Base-by-base conservation (phyloP, 1,139 yeast species). In the Taphrina communis region DNA sequence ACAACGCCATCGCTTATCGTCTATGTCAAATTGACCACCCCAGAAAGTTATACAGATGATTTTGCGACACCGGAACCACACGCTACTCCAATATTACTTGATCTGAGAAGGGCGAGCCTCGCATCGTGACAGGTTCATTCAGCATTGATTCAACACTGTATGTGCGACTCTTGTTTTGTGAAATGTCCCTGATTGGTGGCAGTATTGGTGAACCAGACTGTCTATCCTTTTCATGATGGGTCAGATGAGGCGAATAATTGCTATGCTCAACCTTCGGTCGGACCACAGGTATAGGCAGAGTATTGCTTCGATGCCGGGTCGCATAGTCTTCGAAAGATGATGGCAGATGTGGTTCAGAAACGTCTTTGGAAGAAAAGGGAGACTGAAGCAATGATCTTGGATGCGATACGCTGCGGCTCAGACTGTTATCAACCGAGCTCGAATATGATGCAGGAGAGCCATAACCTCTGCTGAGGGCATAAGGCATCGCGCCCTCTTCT, bases 351-450 rank as follows among this genome's bases (percentile, higher is more conserved):
- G 48, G 36, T 8, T 21, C 50, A 17, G 21, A 53, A n/a, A 9
- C 46, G 46, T 36, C 41, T 19, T 31, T 39, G 36, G 60, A 56
- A 9, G 60, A 38, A 41, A 63, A 63, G 38, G 67, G 67, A 42
- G 67, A 63, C 48, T 63, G 67, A 14, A 63, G 61, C 48, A 63
- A n/a, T 12, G 65, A 48, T 36, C 65, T 35, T 7, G 65, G 65
- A 35, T 36, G 56, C 36, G 65, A 60, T 48, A 60, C 2, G 17
- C 41, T 39, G 17, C 56, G 42, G 39, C 31, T 41, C 4, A 38
- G 55, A 25, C 36, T 17, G 17, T 3, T 19, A 12, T 56, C 60
- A 36, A 41, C 5, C 50, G 60, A 56, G 50, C 60, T 56, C 12
- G 60, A 38, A 41, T 56, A 41, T 1, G 60, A 38, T 14, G 36